Evolutionary conservation across 2,329 filamentous ascomycete genomes (phyloP), one percentile per base, ranked within the genome.

Genomic region (Phialemoniopsis sp.): DNA sequence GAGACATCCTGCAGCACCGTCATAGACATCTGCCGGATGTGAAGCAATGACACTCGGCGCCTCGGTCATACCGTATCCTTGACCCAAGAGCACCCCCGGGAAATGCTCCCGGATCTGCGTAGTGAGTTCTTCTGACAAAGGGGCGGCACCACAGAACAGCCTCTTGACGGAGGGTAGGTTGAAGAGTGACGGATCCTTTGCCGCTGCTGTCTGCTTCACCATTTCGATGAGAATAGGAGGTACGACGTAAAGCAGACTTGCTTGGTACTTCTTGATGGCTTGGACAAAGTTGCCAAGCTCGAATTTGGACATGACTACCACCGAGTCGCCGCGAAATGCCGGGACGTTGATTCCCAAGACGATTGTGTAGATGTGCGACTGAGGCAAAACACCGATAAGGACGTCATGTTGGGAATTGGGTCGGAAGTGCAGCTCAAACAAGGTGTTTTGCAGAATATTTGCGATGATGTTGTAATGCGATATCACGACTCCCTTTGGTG

Each of bases 51-150:
- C 78, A 78, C 0, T 80, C 75, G 21, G 21, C 21, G 21, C 3
- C 55, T 82, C 78, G 0, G 78, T 81, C 78, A 82, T 80, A 4
- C 78, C 78, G 70, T 75, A 80, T 2, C 73, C 77, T 48, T 78
- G 76, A 53, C 58, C 59, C 19, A 72, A 59, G 32, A 60, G 57
- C 16, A 67, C 45, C 51, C 16, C 56, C 21, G 21, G 21, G 21
- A 6, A 26, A 26, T 6, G 6, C 6, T 26, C 21, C 6, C 21
- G 21, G 21, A 26, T 26, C 21, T 26, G 21, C 21, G 10, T 56
- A 44, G 73, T 67, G 16, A 76, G 68, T 37, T 73, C 67, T 38
- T 62, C 60, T 44, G 68, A 62, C 5, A 71, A 50, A 1, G 76
- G 77, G 3, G 78, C 78, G 1, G 77, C 77, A 13, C 77, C 78